phyloP scores from a whole-genome alignment of 345 rosid species.

The Raphanus raphanistrum region DNA sequence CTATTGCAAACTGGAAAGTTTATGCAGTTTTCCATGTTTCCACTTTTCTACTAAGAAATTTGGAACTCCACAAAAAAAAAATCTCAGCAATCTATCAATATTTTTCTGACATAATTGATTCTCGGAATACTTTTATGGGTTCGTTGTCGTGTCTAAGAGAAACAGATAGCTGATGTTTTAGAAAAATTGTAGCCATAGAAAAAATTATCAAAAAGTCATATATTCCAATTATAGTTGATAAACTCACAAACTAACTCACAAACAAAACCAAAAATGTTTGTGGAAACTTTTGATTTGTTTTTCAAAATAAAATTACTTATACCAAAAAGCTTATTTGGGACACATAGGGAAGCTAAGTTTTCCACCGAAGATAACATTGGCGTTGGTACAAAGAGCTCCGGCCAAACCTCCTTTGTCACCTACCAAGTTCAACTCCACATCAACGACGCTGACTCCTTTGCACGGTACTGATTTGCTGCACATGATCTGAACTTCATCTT shows the following conservation, averaged over 20 bases:
- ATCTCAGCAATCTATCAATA: too few species aligned
- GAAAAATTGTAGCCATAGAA: background rate
- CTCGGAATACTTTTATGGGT: too few species aligned
- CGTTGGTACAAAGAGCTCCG: slow-evolving; percentile 33
- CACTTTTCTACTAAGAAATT: too few species aligned
- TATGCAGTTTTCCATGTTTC: too few species aligned
- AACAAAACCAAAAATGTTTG: slow-evolving; percentile 25
- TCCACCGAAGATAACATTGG: slow-evolving; percentile 31
- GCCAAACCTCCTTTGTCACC: slow-evolving; percentile 9
- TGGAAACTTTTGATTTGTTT: slow-evolving; percentile 16
- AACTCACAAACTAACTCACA: slow-evolving; percentile 28
- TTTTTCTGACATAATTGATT: too few species aligned
- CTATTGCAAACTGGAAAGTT: too few species aligned
- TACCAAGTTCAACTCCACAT: slow-evolving; percentile 17
- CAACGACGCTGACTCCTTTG: slow-evolving; percentile 27
- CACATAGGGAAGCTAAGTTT: slow-evolving; percentile 8
- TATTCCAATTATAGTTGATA: slow-evolving; percentile 16
- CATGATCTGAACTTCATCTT: slow-evolving; percentile 25
- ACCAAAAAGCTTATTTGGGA: slow-evolving; percentile 27
- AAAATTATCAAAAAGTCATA: background rate
- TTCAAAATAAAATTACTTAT: background rate
- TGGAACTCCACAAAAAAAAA: too few species aligned
- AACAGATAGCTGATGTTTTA: too few species aligned
- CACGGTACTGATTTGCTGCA: slow-evolving; percentile 36
- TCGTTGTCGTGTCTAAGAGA: too few species aligned